Conservation (phyloP, 345 rosid genomes). For the Populus euphratica region DNA sequence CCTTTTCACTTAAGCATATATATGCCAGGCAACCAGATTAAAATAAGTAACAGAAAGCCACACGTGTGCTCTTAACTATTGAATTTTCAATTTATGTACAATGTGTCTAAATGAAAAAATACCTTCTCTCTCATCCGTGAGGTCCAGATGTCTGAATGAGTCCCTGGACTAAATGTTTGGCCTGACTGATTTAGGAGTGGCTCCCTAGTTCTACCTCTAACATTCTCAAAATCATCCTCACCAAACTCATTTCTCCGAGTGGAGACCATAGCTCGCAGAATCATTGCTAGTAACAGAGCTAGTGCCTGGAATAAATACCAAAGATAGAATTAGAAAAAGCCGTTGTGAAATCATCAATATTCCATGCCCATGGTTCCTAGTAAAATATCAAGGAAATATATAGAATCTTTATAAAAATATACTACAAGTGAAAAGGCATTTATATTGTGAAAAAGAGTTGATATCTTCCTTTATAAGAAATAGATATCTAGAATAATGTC, state of each 20-base stretch:
- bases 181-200: constrained; percentile 68
- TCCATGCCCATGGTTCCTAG: not conserved
- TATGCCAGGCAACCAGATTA: too few species aligned
- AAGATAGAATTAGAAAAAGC: constrained; percentile 8
- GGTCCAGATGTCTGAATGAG: constrained; percentile 59
- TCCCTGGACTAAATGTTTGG: constrained; percentile 53
- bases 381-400: too few species aligned
- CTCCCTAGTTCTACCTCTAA: constrained; percentile 54
- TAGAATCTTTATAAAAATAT: not conserved
- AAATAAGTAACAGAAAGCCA: too few species aligned
- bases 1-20: too few species aligned
- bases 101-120: constrained; percentile 9
- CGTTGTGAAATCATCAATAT: not conserved
- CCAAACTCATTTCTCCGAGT: constrained; percentile 39
- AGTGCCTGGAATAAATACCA: constrained; percentile 45
- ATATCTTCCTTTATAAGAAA: not conserved
- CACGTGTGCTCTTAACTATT: not conserved
- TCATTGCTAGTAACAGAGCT: constrained; percentile 60
- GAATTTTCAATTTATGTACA: not conserved
- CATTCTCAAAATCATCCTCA: constrained; percentile 63
- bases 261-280: constrained; percentile 71
- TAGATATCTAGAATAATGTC: not conserved
- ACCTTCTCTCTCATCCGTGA: constrained; percentile 85
- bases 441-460: not conserved
- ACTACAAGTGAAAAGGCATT: not conserved